Percentiles rank a stretch among this genome's conserved stretches.
These are phyloP conservation scores for Massariosphaeria phaeospora DNA, from an alignment of 495 filamentous ascomycete genomes.

Conservation along the genomic window DNA sequence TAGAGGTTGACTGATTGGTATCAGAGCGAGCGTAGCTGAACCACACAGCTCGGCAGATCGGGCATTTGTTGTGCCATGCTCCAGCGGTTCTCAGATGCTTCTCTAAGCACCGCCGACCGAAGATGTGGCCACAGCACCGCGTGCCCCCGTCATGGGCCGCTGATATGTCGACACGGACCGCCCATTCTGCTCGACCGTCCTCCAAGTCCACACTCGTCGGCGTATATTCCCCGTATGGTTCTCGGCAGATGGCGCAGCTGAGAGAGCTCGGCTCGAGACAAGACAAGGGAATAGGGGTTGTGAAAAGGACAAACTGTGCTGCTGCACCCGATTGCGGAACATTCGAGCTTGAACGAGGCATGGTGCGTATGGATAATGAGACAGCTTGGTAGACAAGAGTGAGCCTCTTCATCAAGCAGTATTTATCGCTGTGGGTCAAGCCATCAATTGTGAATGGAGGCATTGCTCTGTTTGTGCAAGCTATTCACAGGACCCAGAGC, in stretches of 20 bases:
- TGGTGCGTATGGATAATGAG: background rate
- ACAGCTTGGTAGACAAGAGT: background rate
- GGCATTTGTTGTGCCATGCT: background rate
- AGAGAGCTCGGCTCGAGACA: background rate
- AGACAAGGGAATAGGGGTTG: no score
- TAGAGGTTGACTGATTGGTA: no score
- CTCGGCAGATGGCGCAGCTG: background rate
- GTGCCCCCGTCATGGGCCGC: background rate
- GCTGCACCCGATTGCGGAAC: no score
- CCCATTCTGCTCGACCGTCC: no score
- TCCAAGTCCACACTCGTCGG: background rate
- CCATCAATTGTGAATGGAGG: background rate
- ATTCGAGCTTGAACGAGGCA: background rate
- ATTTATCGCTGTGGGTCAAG: background rate
- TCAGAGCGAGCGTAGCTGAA: no score
- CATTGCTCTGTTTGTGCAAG: background rate
- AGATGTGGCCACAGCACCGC: background rate
- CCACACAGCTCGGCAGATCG: background rate
- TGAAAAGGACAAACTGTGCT: no score
- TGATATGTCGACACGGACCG: background rate
- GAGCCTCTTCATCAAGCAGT: background rate
- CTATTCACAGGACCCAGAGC: no score
- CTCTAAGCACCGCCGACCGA: background rate
- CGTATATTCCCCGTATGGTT: background rate
- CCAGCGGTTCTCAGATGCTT: background rate